phyloP scores from a whole-genome alignment of 441 rosid species.

The Hura crepitans region DNA sequence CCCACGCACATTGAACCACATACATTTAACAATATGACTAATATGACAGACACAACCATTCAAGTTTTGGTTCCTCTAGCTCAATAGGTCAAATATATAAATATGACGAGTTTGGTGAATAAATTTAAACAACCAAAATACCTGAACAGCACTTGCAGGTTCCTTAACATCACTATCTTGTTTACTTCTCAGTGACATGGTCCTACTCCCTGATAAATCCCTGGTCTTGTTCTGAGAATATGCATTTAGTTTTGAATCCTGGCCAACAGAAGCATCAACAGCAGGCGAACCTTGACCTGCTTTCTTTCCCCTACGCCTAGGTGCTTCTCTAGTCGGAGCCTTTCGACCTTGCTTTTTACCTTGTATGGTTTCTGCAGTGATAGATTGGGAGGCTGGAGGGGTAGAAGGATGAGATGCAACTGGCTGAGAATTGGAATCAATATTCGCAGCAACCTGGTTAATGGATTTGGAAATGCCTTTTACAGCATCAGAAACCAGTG shows the following conservation, averaged over 20 bases:
- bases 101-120: not conserved
- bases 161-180: slow-evolving; percentile 41
- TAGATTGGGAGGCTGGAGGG: slow-evolving; percentile 26
- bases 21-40: too few species aligned
- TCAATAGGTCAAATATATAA: not conserved
- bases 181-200: slow-evolving; percentile 29
- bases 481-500: slow-evolving; percentile 21
- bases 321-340: slow-evolving; percentile 36
- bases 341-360: slow-evolving; percentile 47
- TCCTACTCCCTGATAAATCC: slow-evolving; percentile 33
- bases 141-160: slow-evolving; percentile 29
- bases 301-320: slow-evolving; percentile 49
- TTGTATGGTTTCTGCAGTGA: slow-evolving; percentile 28
- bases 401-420: slow-evolving; percentile 27
- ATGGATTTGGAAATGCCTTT: slow-evolving; percentile 23
- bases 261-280: slow-evolving; percentile 33
- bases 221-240: slow-evolving; percentile 30
- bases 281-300: slow-evolving; percentile 31
- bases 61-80: not conserved
- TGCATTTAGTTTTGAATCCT: slow-evolving; percentile 31
- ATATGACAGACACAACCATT: not conserved
- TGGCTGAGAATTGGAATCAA: slow-evolving; percentile 31
- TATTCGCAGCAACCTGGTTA: slow-evolving; percentile 21
- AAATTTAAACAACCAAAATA: slow-evolving; percentile 11
- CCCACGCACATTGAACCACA: too few species aligned